phyloP scores from a whole-genome alignment of 768 basidiomycete genomes.

The Lactifluus subvellereus region DNA sequence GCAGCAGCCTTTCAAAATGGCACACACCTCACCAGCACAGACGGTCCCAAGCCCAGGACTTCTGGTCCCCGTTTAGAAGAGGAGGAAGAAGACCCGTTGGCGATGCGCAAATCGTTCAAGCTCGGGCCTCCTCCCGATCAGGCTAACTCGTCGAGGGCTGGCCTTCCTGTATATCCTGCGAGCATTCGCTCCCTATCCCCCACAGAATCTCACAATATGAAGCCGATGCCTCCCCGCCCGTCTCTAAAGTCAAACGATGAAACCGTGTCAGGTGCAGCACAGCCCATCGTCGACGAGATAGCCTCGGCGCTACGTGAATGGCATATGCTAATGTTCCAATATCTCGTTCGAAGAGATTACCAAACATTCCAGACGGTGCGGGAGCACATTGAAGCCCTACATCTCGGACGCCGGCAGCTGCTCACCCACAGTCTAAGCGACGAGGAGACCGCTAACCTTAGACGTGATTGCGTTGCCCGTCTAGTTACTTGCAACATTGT shows the following conservation, averaged over 20 bases:
- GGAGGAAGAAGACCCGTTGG: constrained; percentile 49
- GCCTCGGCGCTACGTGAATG: constrained; percentile 95
- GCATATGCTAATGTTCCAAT: constrained; percentile 87
- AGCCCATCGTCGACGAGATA: constrained; percentile 96
- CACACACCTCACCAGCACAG: constrained; percentile 32
- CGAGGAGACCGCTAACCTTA: constrained; percentile 78
- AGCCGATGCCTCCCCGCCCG: constrained; percentile 83
- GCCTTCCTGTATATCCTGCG: constrained; percentile 64
- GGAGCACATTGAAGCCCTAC: constrained; percentile 85
- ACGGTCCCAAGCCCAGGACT: constrained; percentile 38
- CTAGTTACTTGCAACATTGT: constrained; percentile 87
- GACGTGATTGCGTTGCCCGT: constrained; percentile 80
- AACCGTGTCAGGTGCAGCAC: constrained; percentile 71
- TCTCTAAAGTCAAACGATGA: constrained; percentile 95
- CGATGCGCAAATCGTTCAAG: constrained; percentile 57
- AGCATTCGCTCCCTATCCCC: constrained; percentile 65
- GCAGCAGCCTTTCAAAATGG: constrained; percentile 48
- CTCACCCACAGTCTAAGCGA: constrained; percentile 80
- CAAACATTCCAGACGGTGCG: constrained; percentile 79
- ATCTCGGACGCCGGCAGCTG: constrained; percentile 86
- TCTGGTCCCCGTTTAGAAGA: constrained; percentile 60
- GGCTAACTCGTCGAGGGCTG: constrained; percentile 64
- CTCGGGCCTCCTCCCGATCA: constrained; percentile 71
- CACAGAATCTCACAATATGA: constrained; percentile 55
- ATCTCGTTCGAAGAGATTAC: constrained; percentile 86